Base-by-base conservation (phyloP, 2,329 filamentous ascomycete species). In the Neurospora sp. region DNA sequence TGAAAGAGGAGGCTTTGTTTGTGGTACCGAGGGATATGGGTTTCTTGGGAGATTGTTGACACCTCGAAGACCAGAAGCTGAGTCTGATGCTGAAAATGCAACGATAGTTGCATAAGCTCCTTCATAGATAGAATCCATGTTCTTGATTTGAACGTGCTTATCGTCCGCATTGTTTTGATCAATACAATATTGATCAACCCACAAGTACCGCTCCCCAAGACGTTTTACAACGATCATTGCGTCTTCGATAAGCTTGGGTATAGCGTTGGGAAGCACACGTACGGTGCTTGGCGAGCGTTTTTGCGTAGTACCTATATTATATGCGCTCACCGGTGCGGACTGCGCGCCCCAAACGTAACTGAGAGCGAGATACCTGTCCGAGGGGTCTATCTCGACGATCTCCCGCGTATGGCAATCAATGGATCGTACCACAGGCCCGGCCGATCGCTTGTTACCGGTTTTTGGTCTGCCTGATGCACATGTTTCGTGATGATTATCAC, bases 271-370 rank as follows among this genome's bases (percentile, higher is more conserved):
- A 52, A 52, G 43, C 10, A 3, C 2, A 0, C 43, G 11, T 23
- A 1, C 1, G 5, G 1, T 4, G 2, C 0, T 7, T 13, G 1
- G 0, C 11, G 19, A 28, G 11, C 1, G 4, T 6, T 2, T 10
- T 43, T 4, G 8, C 8, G 8, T 10, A 9, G 40, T 4, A 10
- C 17, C 3, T n/a, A 2, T n/a, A n/a, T 8, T 0, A 43, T 4
- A 4, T n/a, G 1, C 40, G 40, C 17, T n/a, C 10, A 0, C 9
- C 3, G n/a, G 43, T 13, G 67, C 40, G 3, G 67, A 3, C 2
- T 72, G 39, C 62, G 75, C 70, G 0, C 79, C 78, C 79, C 78
- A 80, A 0, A 77, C 75, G 71, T 80, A 80, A 3, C 78, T 79
- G 0, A 81, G 72, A 3, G 78, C 77, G n/a, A 74, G 69, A 66